Conservation (phyloP, 257 asterid species). For the Fraxinus anomala region DNA sequence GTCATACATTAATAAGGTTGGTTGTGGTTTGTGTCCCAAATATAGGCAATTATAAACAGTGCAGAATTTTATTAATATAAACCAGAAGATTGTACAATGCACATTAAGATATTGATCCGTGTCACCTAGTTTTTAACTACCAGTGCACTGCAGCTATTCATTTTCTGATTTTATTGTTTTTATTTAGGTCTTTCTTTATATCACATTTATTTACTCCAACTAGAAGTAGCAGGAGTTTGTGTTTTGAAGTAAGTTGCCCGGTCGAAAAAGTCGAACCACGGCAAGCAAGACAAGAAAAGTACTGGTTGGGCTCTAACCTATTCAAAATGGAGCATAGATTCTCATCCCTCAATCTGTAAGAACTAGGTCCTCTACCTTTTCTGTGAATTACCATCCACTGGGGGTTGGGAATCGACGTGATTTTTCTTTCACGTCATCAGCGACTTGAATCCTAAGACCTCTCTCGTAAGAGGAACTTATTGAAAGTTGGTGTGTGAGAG, state of each 20-base stretch:
- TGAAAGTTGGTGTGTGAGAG: not conserved
- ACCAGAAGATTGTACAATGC: not conserved
- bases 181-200: not conserved
- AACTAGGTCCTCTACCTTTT: too few relatives aligned
- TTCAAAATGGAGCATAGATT: not conserved
- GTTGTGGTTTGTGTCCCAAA: slow-evolving; percentile 24
- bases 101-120: not conserved
- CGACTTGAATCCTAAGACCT: too few relatives aligned
- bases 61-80: not conserved
- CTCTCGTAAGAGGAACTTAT: too few relatives aligned
- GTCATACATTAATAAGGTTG: slow-evolving; percentile 30
- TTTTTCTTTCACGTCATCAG: too few relatives aligned
- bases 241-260: not conserved
- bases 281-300: not conserved
- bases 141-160: not conserved
- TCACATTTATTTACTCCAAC: not conserved
- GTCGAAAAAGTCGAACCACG: not conserved
- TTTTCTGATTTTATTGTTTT: not conserved
- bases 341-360: not conserved
- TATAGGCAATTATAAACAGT: not conserved
- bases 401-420: too few relatives aligned
- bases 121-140: not conserved
- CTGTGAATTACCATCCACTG: too few relatives aligned
- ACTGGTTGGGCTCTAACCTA: not conserved
- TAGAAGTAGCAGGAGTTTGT: not conserved